Conservation (phyloP, 2,329 filamentous ascomycete species). For the Fusarium robinianum region DNA sequence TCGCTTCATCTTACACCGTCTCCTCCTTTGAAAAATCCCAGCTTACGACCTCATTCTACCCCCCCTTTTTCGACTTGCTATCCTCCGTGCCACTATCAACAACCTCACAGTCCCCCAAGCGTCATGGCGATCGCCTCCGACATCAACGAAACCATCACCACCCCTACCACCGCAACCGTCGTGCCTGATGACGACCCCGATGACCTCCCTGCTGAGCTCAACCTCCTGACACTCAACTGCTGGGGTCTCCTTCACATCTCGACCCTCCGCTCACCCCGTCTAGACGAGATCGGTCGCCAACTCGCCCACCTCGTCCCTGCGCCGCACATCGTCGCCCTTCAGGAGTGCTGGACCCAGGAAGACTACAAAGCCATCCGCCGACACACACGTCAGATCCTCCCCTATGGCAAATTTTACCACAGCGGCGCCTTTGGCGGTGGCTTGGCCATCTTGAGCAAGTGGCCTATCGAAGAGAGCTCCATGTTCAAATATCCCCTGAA, state of each 20-base stretch:
- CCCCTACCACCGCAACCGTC: slow-evolving; percentile 24
- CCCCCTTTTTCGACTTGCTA: background rate
- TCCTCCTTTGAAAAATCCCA: no score
- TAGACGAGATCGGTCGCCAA: slow-evolving; percentile 81
- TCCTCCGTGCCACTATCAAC: background rate
- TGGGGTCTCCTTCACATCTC: slow-evolving; percentile 93
- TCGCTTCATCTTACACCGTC: slow-evolving; percentile 17
- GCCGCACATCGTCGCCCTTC: slow-evolving; percentile 87
- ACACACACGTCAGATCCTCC: slow-evolving; percentile 73
- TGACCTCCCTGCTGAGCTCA: slow-evolving; percentile 62
- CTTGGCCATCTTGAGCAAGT: slow-evolving; percentile 84
- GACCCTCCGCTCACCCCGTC: slow-evolving; percentile 74
- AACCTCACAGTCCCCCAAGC: slow-evolving; percentile 2
- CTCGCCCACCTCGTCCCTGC: slow-evolving; percentile 69
- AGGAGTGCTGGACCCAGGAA: slow-evolving; percentile 90
- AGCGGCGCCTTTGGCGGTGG: slow-evolving; percentile 89
- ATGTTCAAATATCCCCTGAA: slow-evolving; percentile 92
- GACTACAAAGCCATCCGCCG: slow-evolving; percentile 81
- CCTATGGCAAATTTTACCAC: slow-evolving; percentile 91
- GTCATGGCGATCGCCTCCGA: slow-evolving; percentile 31
- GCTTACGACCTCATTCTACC: background rate
- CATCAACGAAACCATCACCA: slow-evolving; percentile 24
- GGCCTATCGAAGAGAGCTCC: slow-evolving; percentile 87
- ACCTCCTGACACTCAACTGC: slow-evolving; percentile 89
- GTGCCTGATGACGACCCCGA: slow-evolving; percentile 33